Conservation (phyloP, 306 rosid species). For the Potentilla sterilis region DNA sequence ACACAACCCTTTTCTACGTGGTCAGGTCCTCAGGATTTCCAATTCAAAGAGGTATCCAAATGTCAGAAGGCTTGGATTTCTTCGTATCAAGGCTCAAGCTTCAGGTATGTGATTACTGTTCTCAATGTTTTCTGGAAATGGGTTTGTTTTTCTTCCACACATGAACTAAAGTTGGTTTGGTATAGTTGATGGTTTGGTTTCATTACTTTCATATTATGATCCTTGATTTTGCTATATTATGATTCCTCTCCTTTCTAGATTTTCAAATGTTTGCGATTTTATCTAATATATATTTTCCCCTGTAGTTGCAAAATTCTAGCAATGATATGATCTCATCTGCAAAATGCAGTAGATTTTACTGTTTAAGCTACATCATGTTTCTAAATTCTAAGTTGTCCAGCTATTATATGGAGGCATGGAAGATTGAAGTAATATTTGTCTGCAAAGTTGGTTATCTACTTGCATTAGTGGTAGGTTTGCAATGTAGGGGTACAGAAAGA, state of each 20-base stretch:
- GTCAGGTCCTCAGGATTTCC: conserved; percentile 41
- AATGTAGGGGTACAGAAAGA: not conserved
- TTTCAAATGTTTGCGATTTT: not conserved
- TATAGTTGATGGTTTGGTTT: not conserved
- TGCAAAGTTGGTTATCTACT: not conserved
- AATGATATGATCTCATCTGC: not conserved
- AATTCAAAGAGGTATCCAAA: conserved; percentile 34
- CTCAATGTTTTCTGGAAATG: not conserved
- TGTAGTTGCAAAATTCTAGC: not conserved
- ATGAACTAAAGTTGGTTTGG: not conserved
- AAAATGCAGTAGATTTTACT: not conserved
- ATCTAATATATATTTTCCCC: not conserved
- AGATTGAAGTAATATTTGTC: not conserved
- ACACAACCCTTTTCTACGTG: conserved; percentile 34
- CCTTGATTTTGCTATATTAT: not conserved
- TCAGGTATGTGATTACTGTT: conserved; percentile 44
- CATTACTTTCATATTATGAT: not conserved
- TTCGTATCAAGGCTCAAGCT: conserved; percentile 54
- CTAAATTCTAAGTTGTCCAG: not conserved
- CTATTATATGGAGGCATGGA: not conserved
- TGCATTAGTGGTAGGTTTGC: not conserved
- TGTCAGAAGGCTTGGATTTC: conserved; percentile 42
- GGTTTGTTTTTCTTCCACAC: not conserved
- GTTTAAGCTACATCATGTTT: not conserved
- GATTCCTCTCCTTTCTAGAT: not conserved